These are phyloP conservation scores for Mollisia scopiformis DNA, from an alignment of 2,329 filamentous ascomycete genomes.

Conservation along the genomic window DNA sequence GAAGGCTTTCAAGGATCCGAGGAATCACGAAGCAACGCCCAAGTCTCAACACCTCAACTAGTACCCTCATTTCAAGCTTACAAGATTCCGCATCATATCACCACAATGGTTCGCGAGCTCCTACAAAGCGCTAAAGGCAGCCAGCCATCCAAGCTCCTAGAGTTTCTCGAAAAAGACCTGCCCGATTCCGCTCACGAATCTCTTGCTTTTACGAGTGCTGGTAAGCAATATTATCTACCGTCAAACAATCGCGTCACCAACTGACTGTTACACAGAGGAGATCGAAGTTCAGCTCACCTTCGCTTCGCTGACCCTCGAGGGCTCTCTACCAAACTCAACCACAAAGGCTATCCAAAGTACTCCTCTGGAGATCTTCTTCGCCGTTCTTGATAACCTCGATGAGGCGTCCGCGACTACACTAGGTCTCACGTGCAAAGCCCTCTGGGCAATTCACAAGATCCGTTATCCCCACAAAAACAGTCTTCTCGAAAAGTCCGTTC, in stretches of 20 bases:
- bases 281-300: neutral
- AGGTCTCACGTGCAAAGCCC: neutral
- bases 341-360: neutral
- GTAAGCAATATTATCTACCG: neutral
- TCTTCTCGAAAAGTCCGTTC: neutral
- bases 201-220: neutral
- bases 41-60: no score
- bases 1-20: no score
- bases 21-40: no score
- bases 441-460: neutral
- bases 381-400: neutral
- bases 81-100: neutral
- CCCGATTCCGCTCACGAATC: neutral
- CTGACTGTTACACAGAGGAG: neutral
- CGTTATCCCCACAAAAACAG: neutral
- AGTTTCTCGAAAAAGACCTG: neutral
- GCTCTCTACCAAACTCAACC: no score
- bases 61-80: neutral
- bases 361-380: neutral
- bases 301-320: no score
- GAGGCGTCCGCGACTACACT: neutral
- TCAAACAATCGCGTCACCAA: neutral
- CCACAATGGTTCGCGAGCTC: neutral
- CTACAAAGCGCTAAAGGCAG: neutral
- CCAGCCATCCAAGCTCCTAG: neutral